Percentiles rank a stretch among this genome's conserved stretches.
Evolutionary conservation across 2,329 filamentous ascomycete species (phyloP).

Genomic region (Plenodomus biglobosus): DNA sequence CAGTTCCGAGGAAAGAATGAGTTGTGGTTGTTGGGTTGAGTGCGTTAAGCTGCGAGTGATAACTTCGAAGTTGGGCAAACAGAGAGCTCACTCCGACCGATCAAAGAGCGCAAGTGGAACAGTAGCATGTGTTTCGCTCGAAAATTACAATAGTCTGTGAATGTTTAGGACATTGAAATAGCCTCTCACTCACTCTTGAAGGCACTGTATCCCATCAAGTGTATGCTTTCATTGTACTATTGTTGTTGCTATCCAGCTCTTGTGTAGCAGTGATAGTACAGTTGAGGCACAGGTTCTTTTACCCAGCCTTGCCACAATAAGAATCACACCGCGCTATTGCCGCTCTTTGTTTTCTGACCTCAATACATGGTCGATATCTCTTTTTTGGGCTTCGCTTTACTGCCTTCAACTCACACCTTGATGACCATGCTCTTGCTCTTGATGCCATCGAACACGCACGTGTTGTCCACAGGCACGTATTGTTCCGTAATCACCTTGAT

Average conservation of each 20-base stretch:
- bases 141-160: not conserved
- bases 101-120: too few relatives aligned
- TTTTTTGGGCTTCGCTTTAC: not conserved
- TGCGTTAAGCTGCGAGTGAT: too few relatives aligned
- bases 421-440: conserved; percentile 58
- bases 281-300: not conserved
- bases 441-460: conserved; percentile 64
- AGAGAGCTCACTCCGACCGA: too few relatives aligned
- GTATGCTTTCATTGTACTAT: not conserved
- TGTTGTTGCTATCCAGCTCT: not conserved
- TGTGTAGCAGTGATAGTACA: not conserved
- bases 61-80: too few relatives aligned
- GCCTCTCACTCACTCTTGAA: not conserved
- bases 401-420: conserved; percentile 38
- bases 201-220: not conserved
- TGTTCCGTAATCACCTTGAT: conserved; percentile 82
- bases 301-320: not conserved
- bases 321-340: not conserved
- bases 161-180: not conserved
- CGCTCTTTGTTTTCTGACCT: not conserved
- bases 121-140: not conserved
- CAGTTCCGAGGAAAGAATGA: not conserved
- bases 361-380: not conserved
- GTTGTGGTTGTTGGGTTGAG: too few relatives aligned
- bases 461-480: conserved; percentile 66